Base-by-base conservation (phyloP, 306 rosid species). In the Dryas alaskensis region DNA sequence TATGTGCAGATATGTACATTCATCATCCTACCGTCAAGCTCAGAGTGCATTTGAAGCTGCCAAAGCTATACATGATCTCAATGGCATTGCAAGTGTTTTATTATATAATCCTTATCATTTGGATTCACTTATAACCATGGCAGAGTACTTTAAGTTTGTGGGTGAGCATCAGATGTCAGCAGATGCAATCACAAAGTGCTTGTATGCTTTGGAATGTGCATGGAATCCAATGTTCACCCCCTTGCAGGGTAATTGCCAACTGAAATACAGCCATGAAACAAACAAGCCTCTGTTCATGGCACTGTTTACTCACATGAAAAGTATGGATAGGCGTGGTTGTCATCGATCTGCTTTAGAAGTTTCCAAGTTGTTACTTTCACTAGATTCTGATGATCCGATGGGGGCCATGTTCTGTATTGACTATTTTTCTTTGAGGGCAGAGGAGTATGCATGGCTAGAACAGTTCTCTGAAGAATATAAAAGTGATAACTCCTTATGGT, bases 311-410 rank as follows among this genome's bases (percentile, higher is more conserved):
- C 99, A 92, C 86, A 84, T 94, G 91, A 94, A 89, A 79, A 92
- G 89, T 74, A 82, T 94, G 88, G 89, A 94, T 69, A 82, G 95
- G 73, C 96, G 99, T 55, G 99, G 99, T 59, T 94, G 96, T 79
- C 97, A 94, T 87, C 87, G 99, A 72, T 92, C 97, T 67, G 97
- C 97, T 81, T 85, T 94, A 73, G 97, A 94, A 81, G 97, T 92
- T 77, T 94, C 97, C 84, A 94, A 92, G 77, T 75, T 94, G 62
- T 81, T 94, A 87, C 92, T 94, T 78, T 92, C 96, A 11, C 84
- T 94, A 62, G 99, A 94, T 83, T 87, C 84, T 12, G 93, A 94
- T 77, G 96, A 92, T 85, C 99, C 97, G 52, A 85, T 86, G 95
- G 97, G 99, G 76, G 95, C 95, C 76, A 73, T 89, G 78, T 94